phyloP scores from a whole-genome alignment of 257 asterid species.

The Agastache rugosa region DNA sequence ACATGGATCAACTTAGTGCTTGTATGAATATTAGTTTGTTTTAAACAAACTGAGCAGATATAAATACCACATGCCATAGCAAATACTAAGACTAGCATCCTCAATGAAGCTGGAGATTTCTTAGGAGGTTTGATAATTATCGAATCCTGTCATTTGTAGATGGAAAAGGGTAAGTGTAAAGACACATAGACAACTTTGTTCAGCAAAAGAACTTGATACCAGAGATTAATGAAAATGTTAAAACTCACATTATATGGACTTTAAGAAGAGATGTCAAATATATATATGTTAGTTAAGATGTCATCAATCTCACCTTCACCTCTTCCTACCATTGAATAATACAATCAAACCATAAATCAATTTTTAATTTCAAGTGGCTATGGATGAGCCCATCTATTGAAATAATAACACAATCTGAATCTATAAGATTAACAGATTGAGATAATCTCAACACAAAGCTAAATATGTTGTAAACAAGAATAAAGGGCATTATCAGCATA shows the following conservation, averaged over 20 bases:
- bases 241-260: not conserved
- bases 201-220: not conserved
- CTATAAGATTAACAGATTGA: not conserved
- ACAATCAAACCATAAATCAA: not conserved
- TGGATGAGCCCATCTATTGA: not conserved
- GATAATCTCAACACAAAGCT: not conserved
- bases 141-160: slow-evolving; percentile 54
- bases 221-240: not conserved
- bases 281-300: not conserved
- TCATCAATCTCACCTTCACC: not conserved
- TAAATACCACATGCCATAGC: slow-evolving; percentile 74
- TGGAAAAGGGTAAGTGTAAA: slow-evolving; percentile 9
- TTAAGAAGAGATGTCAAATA: not conserved
- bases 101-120: slow-evolving; percentile 68
- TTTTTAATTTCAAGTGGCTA: not conserved
- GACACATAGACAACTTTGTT: not conserved
- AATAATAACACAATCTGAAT: not conserved
- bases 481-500: not conserved
- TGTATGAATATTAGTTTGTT: slow-evolving; percentile 53
- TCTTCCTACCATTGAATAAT: not conserved
- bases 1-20: slow-evolving; percentile 43
- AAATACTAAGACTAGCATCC: slow-evolving; percentile 70
- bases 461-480: not conserved
- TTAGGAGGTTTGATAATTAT: slow-evolving; percentile 71
- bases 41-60: slow-evolving; percentile 75